Conservation (phyloP, 306 rosid genomes). For the Quercus gilva region DNA sequence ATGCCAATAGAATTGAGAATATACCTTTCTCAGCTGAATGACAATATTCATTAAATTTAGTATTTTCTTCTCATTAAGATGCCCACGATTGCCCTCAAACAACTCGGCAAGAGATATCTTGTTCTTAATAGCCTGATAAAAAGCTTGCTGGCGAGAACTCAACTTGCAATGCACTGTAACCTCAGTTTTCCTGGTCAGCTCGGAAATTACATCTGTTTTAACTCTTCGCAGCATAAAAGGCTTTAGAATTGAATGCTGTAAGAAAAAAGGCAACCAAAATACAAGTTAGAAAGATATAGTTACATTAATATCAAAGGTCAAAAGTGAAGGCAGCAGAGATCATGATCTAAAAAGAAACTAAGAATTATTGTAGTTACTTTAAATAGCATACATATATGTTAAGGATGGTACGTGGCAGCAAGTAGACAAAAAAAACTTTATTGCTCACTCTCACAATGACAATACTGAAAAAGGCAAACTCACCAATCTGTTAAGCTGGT, state of each 20-base stretch:
- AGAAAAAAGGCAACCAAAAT: slow-evolving; percentile 23
- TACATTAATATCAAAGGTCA: background rate
- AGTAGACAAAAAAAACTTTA: background rate
- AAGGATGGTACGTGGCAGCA: background rate
- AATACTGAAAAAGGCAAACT: slow-evolving; percentile 28
- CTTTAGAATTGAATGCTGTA: slow-evolving; percentile 93
- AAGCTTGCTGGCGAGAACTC: slow-evolving; percentile 98
- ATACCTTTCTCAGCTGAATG: slow-evolving; percentile 94
- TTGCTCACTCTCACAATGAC: background rate
- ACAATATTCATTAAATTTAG: slow-evolving; percentile 93
- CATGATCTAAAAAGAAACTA: background rate
- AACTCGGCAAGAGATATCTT: slow-evolving; percentile 94
- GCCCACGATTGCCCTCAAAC: slow-evolving; percentile 89
- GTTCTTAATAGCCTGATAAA: slow-evolving; percentile 96
- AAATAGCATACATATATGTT: background rate
- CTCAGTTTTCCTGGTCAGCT: slow-evolving; percentile 86
- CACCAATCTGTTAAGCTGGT: slow-evolving; percentile 96
- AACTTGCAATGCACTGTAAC: slow-evolving; percentile 94
- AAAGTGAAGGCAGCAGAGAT: background rate
- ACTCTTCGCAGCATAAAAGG: slow-evolving; percentile 99
- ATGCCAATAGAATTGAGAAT: slow-evolving; percentile 6
- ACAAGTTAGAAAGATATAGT: slow-evolving; percentile 12
- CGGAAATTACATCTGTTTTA: slow-evolving; percentile 89
- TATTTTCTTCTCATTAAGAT: slow-evolving; percentile 84
- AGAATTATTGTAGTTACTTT: background rate